phyloP scores from a whole-genome alignment of 2,329 filamentous ascomycete species.

The Epichloe baconii region DNA sequence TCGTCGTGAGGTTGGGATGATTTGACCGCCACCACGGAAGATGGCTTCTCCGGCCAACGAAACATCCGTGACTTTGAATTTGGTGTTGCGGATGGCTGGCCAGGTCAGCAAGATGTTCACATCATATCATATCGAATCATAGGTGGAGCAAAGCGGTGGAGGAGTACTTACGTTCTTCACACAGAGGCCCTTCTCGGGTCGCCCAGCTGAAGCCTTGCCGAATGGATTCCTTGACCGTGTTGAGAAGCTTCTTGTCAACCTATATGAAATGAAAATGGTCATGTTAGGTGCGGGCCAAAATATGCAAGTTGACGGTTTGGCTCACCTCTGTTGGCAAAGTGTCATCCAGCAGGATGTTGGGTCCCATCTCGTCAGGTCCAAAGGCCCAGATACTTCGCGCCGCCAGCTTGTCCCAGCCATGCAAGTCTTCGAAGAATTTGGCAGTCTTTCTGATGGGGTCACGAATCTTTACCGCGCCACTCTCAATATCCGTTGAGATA shows the following conservation, averaged over 20 bases:
- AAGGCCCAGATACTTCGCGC: slow-evolving; percentile 97
- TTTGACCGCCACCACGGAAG: slow-evolving; percentile 88
- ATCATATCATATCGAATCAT: background rate
- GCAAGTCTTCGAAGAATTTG: slow-evolving; percentile 93
- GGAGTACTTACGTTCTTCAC: slow-evolving; percentile 74
- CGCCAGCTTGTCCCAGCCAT: slow-evolving; percentile 92
- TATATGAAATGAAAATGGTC: slow-evolving; percentile 14
- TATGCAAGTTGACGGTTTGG: background rate
- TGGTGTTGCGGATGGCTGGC: slow-evolving; percentile 85
- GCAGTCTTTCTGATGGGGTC: slow-evolving; percentile 88
- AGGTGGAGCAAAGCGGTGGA: background rate
- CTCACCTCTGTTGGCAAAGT: slow-evolving; percentile 76
- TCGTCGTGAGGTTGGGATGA: slow-evolving; percentile 86
- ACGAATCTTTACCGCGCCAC: slow-evolving; percentile 77
- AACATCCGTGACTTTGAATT: slow-evolving; percentile 92
- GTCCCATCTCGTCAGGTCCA: slow-evolving; percentile 84
- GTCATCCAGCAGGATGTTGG: slow-evolving; percentile 94
- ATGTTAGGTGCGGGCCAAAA: background rate
- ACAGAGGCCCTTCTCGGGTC: slow-evolving; percentile 84
- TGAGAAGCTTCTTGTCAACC: slow-evolving; percentile 85
- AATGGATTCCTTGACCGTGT: slow-evolving; percentile 80
- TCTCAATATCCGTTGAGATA: slow-evolving; percentile 89
- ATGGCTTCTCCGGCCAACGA: slow-evolving; percentile 80
- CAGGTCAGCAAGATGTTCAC: slow-evolving; percentile 2
- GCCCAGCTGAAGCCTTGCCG: slow-evolving; percentile 96